A percentile compares a stretch with the other conserved stretches of the same genome.
Evolutionary conservation across 352 stramenopile species (phyloP).

Genomic region (Achlya hypogyna): DNA sequence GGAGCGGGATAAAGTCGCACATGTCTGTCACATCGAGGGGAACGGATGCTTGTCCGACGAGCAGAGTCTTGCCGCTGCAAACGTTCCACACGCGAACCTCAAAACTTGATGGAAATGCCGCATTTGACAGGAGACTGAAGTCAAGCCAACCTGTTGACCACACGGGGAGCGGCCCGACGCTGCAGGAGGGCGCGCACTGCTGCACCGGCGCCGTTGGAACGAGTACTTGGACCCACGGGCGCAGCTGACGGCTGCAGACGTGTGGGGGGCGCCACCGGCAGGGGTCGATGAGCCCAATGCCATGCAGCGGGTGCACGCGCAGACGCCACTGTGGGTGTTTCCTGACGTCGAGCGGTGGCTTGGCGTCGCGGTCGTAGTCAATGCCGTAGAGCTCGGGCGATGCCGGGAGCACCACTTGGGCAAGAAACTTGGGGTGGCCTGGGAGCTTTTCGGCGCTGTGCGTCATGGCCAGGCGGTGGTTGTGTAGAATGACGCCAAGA

Average conservation of each 20-base stretch:
- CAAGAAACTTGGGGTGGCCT: background rate
- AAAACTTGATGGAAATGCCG: background rate
- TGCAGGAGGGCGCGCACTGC: background rate
- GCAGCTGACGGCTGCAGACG: constrained; percentile 6
- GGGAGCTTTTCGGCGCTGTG: background rate
- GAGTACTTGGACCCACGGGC: constrained; percentile 9
- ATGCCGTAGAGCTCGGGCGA: constrained; percentile 3
- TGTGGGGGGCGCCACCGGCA: constrained; percentile 8
- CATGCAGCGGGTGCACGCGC: constrained; percentile 13
- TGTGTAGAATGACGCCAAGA: constrained; percentile 18
- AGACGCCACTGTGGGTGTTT: background rate
- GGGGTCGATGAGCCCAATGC: constrained; percentile 2
- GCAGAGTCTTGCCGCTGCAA: background rate
- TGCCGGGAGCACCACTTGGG: constrained; percentile 1
- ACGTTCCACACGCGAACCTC: constrained; percentile 3
- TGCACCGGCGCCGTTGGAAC: background rate
- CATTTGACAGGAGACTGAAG: background rate
- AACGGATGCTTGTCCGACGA: background rate
- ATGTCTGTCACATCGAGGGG: background rate
- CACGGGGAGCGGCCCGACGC: background rate
- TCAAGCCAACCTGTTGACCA: constrained; percentile 15
- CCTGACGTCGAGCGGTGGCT: background rate
- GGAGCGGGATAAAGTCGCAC: constrained; percentile 1
- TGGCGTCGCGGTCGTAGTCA: background rate
- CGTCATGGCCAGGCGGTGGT: constrained; percentile 11